These are phyloP conservation scores for Leccinellum rugosiceps DNA, from an alignment of 768 basidiomycete species.

Conservation along the genomic window DNA sequence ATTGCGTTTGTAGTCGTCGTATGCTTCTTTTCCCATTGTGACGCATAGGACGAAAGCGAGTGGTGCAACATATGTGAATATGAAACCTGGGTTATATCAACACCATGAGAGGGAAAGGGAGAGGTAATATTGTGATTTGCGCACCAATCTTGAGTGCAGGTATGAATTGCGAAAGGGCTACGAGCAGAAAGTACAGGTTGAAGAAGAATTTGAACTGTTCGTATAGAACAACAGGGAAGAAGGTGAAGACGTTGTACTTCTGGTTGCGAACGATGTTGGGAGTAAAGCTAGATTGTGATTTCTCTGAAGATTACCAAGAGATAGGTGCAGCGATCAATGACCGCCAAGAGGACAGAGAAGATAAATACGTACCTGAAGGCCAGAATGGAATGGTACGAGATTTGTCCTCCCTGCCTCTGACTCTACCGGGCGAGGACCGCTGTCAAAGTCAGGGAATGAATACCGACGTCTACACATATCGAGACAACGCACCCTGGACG, in stretches of 20 bases:
- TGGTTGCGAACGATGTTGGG: conserved; percentile 95
- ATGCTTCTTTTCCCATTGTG: conserved; percentile 98
- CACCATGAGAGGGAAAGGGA: neutral
- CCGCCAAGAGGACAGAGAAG: neutral
- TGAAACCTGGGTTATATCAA: conserved; percentile 62
- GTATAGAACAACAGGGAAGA: conserved; percentile 95
- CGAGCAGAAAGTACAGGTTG: conserved; percentile 97
- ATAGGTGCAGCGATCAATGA: neutral
- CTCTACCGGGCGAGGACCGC: conserved; percentile 20
- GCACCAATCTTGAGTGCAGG: conserved; percentile 93
- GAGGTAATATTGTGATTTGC: conserved; percentile 19
- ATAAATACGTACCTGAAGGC: conserved; percentile 52
- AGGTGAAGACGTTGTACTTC: conserved; percentile 96
- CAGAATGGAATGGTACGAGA: conserved; percentile 77
- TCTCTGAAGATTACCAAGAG: conserved; percentile 43
- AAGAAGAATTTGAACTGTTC: conserved; percentile 99
- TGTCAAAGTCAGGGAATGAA: conserved; percentile 6
- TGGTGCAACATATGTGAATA: conserved; percentile 93
- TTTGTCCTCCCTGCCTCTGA: conserved; percentile 49
- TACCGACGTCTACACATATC: neutral
- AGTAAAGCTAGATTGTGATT: conserved; percentile 67
- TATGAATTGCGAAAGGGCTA: conserved; percentile 93
- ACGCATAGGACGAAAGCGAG: conserved; percentile 92
- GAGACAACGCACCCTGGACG: conserved; percentile 14
- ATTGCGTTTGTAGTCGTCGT: conserved; percentile 95